These are phyloP conservation scores for Carex kokanica DNA, from an alignment of 176 grass and related monocot genomes.

Conservation along the genomic window DNA sequence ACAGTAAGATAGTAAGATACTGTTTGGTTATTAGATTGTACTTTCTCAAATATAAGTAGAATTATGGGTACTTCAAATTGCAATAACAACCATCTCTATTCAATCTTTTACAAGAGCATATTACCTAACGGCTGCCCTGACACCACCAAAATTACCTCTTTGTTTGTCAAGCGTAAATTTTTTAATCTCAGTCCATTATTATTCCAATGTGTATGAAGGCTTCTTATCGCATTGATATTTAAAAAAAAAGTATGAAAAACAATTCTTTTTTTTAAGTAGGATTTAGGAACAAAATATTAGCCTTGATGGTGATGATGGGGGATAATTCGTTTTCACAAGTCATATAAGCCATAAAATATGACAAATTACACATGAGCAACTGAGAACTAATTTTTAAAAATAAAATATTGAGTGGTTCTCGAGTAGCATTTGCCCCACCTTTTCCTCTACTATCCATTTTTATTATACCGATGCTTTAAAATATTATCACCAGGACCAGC, in stretches of 20 bases:
- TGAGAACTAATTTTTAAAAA: not conserved
- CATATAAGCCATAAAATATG: not conserved
- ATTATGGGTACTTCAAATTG: not conserved
- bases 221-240: not conserved
- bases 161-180: not conserved
- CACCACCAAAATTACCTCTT: not conserved
- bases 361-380: not conserved
- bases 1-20: not conserved
- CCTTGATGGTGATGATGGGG: not conserved
- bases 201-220: not conserved
- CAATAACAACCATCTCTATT: not conserved
- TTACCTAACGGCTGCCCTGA: not conserved
- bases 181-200: not conserved
- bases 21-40: not conserved
- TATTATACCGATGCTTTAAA: not conserved
- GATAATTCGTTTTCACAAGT: not conserved
- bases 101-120: not conserved
- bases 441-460: not conserved
- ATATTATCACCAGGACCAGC: not conserved
- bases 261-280: not conserved
- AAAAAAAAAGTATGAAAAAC: not conserved
- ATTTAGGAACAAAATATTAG: not conserved
- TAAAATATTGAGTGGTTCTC: not conserved
- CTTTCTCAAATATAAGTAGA: not conserved
- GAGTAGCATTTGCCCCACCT: not conserved